phyloP scores from a whole-genome alignment of 331 rosid species.

The Malus hybrid region DNA sequence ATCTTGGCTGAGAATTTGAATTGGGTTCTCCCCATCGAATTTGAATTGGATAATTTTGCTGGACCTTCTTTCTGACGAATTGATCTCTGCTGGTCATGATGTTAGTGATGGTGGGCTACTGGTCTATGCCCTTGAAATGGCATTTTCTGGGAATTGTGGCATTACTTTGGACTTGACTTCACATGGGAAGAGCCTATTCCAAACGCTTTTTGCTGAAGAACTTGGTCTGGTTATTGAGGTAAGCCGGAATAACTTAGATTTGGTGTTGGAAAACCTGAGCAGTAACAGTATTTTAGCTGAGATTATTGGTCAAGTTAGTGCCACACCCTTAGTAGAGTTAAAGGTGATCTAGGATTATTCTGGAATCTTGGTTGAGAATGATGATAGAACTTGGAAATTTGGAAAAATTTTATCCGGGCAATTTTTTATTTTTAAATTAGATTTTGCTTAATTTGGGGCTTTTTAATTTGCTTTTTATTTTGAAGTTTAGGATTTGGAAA shows the following conservation, averaged over 20 bases:
- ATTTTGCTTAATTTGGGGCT: too few species aligned
- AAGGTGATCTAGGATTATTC: constrained; percentile 3
- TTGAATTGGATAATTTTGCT: neutral
- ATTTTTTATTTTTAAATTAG: too few species aligned
- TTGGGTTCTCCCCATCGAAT: neutral
- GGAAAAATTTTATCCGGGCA: neutral
- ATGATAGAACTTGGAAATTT: neutral
- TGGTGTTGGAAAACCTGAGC: constrained; percentile 37
- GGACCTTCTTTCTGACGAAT: constrained; percentile 7
- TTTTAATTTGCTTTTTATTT: too few species aligned
- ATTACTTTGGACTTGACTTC: constrained; percentile 47
- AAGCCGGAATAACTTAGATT: constrained; percentile 46
- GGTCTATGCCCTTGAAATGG: constrained; percentile 80
- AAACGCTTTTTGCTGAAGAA: constrained; percentile 74
- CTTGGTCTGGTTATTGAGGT: constrained; percentile 83
- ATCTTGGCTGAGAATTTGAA: neutral
- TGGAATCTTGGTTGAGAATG: neutral
- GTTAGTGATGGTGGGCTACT: constrained; percentile 86
- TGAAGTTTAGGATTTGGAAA: too few species aligned
- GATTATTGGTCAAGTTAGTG: constrained; percentile 60
- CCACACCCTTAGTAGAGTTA: constrained; percentile 36
- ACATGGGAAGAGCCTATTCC: constrained; percentile 50
- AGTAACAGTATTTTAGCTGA: constrained; percentile 42
- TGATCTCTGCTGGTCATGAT: constrained; percentile 90
- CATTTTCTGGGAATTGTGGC: constrained; percentile 83